Base-by-base conservation (phyloP, 2,329 filamentous ascomycete species). In the Sporothrix luriei region DNA sequence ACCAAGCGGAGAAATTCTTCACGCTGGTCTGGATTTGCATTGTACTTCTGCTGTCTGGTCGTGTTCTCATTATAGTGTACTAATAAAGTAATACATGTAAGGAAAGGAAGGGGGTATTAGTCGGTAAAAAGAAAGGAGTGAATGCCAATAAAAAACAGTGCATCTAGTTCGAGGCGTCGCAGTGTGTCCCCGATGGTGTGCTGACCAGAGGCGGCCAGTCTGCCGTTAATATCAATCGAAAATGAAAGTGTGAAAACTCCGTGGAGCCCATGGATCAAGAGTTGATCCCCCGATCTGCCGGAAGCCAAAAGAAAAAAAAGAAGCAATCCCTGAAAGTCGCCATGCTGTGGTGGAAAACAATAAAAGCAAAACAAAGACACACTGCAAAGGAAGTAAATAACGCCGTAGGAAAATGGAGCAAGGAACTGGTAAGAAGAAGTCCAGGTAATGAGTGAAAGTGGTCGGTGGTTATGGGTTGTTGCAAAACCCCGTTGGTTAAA, bases 301-400 rank as follows among this genome's bases (percentile, higher is more conserved):
- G 29, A 26, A 24, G 43, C 61, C 7, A 26, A 21, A 62, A 62
- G 3, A 66, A 40, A 19, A 54, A 38, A 52, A 26, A 33, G 29
- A 69, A 69, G 1, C 4, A 64, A 40, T 26, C 55, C 43, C 19
- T 14, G 14, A 46, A 21, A 16, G 14, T 69, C 61, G 68, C 68
- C 51, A 66, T 59, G 68, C 68, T 49, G 61, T 62, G 54, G 43
- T 14, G 65, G 48, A 68, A 49, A 62, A 68, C 66, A 73, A 66
- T 43, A 16, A 43, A 43, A 65, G 69, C 66, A 73, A 65, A 54
- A 29, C 48, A 49, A 26, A 48, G 13, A n/a, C 61, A 49, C 57
- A 26, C 57, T 62, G 38, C 24, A 16, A 62, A 46, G n/a, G 38
- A 64, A 33, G 65, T n/a, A 29, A 16, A 38, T 19, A 64, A 49